phyloP scores from a whole-genome alignment of 371 early-diverging fungal species.

The Apophysomyces trapeziformis region DNA sequence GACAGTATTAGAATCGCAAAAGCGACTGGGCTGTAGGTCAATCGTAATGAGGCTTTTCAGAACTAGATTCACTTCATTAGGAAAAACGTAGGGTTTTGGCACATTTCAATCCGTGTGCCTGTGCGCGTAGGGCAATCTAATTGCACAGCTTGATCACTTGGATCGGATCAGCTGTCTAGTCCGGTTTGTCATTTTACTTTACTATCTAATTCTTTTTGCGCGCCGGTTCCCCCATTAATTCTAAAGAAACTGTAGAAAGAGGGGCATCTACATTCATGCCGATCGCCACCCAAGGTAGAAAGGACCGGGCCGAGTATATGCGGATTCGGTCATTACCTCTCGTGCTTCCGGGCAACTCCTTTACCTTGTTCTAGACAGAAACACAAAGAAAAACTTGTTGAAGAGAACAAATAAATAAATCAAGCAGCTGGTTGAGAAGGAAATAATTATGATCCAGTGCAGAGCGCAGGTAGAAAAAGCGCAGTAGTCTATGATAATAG shows the following conservation, averaged over 20 bases:
- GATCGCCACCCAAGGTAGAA: background rate
- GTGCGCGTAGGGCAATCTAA: background rate
- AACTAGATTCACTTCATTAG: constrained; percentile 5
- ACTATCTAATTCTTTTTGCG: background rate
- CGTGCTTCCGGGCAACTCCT: background rate
- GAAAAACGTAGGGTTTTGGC: background rate
- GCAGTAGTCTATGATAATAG: background rate
- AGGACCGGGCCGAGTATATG: background rate
- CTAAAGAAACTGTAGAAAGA: background rate
- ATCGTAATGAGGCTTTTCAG: constrained; percentile 1
- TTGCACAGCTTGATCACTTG: background rate
- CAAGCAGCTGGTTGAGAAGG: constrained; percentile 5
- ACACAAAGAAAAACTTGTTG: background rate
- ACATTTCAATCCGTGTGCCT: background rate
- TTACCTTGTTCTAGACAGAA: constrained; percentile 7
- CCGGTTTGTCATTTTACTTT: background rate
- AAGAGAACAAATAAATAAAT: constrained; percentile 7
- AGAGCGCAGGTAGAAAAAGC: constrained; percentile 1
- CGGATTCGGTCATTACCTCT: background rate
- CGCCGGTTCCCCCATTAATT: background rate
- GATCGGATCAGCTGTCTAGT: constrained; percentile 2
- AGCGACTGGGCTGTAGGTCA: constrained; percentile 4
- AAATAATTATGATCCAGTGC: constrained; percentile 8
- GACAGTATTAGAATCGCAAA: background rate
- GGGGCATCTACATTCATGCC: constrained; percentile 7